Conservation (phyloP, 768 basidiomycete species). For the Rhizopogon salebrosus region DNA sequence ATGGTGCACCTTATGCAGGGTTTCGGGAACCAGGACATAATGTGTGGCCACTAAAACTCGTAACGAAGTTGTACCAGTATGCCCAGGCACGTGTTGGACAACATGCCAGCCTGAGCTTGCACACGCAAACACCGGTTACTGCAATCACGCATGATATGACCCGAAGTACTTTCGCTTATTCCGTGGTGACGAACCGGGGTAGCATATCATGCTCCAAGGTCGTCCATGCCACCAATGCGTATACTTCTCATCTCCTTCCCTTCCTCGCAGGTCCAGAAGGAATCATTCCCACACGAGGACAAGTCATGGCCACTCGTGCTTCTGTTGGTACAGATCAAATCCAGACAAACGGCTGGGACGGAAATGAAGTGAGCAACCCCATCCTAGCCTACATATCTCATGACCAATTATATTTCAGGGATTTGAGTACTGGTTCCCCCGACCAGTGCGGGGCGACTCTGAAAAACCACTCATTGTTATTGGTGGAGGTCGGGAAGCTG, state of each 20-base stretch:
- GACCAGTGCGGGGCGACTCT: slow-evolving; percentile 33
- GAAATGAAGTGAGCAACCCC: slow-evolving; percentile 24
- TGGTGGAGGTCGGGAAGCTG: slow-evolving; percentile 58
- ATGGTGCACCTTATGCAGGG: slow-evolving; percentile 43
- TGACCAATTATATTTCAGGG: slow-evolving; percentile 24
- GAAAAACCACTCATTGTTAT: slow-evolving; percentile 60
- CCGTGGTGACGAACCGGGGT: slow-evolving; percentile 63
- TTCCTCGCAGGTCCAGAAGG: slow-evolving; percentile 43
- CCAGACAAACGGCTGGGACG: slow-evolving; percentile 42
- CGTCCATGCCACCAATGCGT: slow-evolving; percentile 85
- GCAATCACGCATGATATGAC: slow-evolving; percentile 22
- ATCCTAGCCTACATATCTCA: background rate
- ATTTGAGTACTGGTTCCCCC: slow-evolving; percentile 81
- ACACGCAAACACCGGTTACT: slow-evolving; percentile 71
- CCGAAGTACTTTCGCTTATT: slow-evolving; percentile 13
- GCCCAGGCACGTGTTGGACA: slow-evolving; percentile 25
- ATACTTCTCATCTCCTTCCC: slow-evolving; percentile 74
- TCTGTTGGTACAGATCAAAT: slow-evolving; percentile 33
- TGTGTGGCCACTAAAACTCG: slow-evolving; percentile 79
- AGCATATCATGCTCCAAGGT: slow-evolving; percentile 53
- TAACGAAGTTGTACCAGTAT: slow-evolving; percentile 54
- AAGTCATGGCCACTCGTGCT: slow-evolving; percentile 49
- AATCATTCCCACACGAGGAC: slow-evolving; percentile 71
- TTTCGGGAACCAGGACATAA: slow-evolving; percentile 53
- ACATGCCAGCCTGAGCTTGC: slow-evolving; percentile 45